Evolutionary conservation across 352 stramenopile species (phyloP).

Genomic region (Phytophthora citricola): DNA sequence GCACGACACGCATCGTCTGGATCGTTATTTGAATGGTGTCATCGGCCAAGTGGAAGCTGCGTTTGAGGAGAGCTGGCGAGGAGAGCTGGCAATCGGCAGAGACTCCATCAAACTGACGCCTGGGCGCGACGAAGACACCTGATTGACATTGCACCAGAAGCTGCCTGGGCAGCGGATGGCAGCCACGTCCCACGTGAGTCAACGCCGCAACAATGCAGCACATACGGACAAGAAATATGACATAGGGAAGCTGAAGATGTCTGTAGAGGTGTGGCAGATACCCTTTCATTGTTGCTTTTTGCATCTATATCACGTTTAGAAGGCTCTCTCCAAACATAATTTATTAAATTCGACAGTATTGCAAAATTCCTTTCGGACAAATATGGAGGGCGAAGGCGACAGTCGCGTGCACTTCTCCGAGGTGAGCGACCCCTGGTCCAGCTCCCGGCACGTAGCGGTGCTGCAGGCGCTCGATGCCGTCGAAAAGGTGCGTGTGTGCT

Average conservation of each 20-base stretch:
- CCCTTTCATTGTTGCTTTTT: background rate
- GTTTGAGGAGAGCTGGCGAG: too few species aligned
- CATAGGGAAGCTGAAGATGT: slow-evolving; percentile 14
- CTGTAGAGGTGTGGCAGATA: slow-evolving; percentile 27
- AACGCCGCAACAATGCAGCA: slow-evolving; percentile 14
- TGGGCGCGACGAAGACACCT: slow-evolving; percentile 5
- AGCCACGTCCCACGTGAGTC: slow-evolving; percentile 20
- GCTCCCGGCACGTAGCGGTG: slow-evolving; percentile 75
- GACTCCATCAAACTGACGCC: background rate
- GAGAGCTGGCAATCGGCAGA: slow-evolving; percentile 15
- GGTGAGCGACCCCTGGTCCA: slow-evolving; percentile 68
- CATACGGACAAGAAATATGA: background rate
- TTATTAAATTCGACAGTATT: slow-evolving; percentile 1
- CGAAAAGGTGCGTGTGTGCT: slow-evolving; percentile 62
- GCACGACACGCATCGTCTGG: slow-evolving; percentile 2
- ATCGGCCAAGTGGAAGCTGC: slow-evolving; percentile 3
- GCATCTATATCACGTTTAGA: slow-evolving; percentile 9
- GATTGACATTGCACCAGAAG: slow-evolving; percentile 25
- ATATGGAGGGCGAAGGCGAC: slow-evolving; percentile 70
- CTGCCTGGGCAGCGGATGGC: slow-evolving; percentile 18
- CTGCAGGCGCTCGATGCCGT: slow-evolving; percentile 78
- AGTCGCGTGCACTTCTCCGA: slow-evolving; percentile 86
- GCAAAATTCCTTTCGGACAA: background rate
- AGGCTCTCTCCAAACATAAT: background rate
- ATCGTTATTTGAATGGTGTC: slow-evolving; percentile 1